A percentile compares a stretch with the other conserved stretches of the same genome.
phyloP scores from a whole-genome alignment of 1,139 yeast genomes.

The Candida neerlandica region DNA sequence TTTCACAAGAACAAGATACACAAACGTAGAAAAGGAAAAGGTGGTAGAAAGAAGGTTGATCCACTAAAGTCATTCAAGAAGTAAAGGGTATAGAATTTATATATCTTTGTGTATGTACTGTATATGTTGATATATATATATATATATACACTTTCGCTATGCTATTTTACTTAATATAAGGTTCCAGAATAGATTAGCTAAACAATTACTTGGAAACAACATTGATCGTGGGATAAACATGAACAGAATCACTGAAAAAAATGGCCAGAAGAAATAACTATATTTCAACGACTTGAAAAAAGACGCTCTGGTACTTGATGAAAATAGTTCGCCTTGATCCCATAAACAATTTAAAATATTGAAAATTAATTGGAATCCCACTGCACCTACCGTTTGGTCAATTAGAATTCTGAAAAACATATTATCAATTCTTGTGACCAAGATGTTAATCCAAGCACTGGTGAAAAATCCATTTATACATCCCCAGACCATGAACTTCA shows the following conservation, averaged over 20 bases:
- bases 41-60: slow-evolving; percentile 53
- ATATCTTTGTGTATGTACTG: too few relatives aligned
- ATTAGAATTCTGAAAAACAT: slow-evolving; percentile 41
- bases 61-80: slow-evolving; percentile 61
- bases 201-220: slow-evolving; percentile 61
- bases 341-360: slow-evolving; percentile 52
- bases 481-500: slow-evolving; percentile 66
- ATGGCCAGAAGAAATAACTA: slow-evolving; percentile 63
- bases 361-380: slow-evolving; percentile 55
- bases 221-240: slow-evolving; percentile 47
- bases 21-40: slow-evolving; percentile 43
- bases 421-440: slow-evolving; percentile 40
- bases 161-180: slow-evolving; percentile 46
- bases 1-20: slow-evolving; percentile 60
- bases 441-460: slow-evolving; percentile 56
- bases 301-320: slow-evolving; percentile 29
- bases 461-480: slow-evolving; percentile 57
- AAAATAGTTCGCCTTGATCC: slow-evolving; percentile 50
- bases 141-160: slow-evolving; percentile 6
- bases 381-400: slow-evolving; percentile 60
- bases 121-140: background rate
- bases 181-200: slow-evolving; percentile 60
- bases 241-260: slow-evolving; percentile 54
- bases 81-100: slow-evolving; percentile 8
- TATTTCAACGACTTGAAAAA: slow-evolving; percentile 52